These are phyloP conservation scores for Populus pruinosa DNA, from an alignment of 345 rosid species.

Conservation along the genomic window DNA sequence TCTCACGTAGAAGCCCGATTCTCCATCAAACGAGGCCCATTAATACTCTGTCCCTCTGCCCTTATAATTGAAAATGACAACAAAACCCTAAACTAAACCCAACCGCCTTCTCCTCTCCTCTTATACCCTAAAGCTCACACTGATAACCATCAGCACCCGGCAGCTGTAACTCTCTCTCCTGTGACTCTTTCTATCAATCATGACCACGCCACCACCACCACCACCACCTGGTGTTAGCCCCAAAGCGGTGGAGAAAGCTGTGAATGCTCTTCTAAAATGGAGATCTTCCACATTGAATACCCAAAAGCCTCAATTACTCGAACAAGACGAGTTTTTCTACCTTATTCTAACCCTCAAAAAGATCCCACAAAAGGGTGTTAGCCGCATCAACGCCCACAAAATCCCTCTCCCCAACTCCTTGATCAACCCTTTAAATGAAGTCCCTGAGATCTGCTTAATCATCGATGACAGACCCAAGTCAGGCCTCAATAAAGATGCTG, in stretches of 20 bases:
- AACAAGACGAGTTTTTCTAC: slow-evolving; percentile 62
- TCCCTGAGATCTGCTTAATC: slow-evolving; percentile 62
- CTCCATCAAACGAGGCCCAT: no score
- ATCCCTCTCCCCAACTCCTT: slow-evolving; percentile 52
- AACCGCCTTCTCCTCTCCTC: background rate
- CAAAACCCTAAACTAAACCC: no score
- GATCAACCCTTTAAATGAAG: slow-evolving; percentile 30
- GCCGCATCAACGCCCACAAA: slow-evolving; percentile 52
- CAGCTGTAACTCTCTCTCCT: background rate
- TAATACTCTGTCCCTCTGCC: no score
- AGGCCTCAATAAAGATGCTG: slow-evolving; percentile 53
- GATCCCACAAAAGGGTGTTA: slow-evolving; percentile 44
- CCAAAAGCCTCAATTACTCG: slow-evolving; percentile 65
- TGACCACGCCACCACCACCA: slow-evolving; percentile 7
- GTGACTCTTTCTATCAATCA: background rate
- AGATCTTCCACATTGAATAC: slow-evolving; percentile 37
- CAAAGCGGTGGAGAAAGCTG: slow-evolving; percentile 39
- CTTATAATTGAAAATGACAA: no score
- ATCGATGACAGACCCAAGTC: slow-evolving; percentile 71
- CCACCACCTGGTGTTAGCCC: slow-evolving; percentile 27
- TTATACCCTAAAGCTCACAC: background rate
- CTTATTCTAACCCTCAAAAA: slow-evolving; percentile 59
- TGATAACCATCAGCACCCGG: background rate
- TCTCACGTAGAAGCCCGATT: no score
- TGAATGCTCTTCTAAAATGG: slow-evolving; percentile 53